These are phyloP conservation scores for Pseudonitzschia pungens DNA, from an alignment of 108 stramenopile genomes.

Conservation along the genomic window DNA sequence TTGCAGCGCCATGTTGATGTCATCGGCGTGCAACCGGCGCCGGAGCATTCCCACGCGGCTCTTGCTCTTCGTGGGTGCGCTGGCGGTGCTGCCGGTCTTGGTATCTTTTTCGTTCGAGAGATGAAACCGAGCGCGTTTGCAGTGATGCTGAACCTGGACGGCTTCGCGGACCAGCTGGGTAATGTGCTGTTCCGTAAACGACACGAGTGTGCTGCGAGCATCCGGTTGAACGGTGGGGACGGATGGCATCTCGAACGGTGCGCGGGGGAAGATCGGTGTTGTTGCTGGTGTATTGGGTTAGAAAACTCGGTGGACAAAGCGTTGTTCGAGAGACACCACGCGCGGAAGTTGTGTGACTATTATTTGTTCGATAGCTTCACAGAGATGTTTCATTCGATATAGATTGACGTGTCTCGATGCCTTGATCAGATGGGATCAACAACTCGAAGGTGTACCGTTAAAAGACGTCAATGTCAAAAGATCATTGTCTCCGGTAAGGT, in stretches of 20 bases:
- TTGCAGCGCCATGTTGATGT: slow-evolving; percentile 82
- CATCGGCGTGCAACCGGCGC: slow-evolving; percentile 74
- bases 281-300: too few relatives aligned
- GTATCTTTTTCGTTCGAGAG: slow-evolving; percentile 23
- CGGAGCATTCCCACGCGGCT: slow-evolving; percentile 29
- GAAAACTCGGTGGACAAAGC: too few relatives aligned
- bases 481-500: too few relatives aligned
- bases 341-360: too few relatives aligned
- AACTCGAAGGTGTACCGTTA: too few relatives aligned
- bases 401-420: too few relatives aligned
- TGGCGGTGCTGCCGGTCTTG: slow-evolving; percentile 4
- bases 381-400: too few relatives aligned
- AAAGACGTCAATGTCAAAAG: too few relatives aligned
- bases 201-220: slow-evolving; percentile 38
- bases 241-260: slow-evolving; percentile 3
- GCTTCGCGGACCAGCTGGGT: slow-evolving; percentile 73
- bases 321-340: too few relatives aligned
- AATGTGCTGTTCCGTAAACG: slow-evolving; percentile 72
- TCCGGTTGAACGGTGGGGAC: slow-evolving; percentile 20
- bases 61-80: slow-evolving; percentile 1
- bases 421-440: too few relatives aligned
- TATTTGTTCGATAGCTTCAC: too few relatives aligned
- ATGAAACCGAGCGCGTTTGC: slow-evolving; percentile 63
- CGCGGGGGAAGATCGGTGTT: background rate
- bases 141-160: slow-evolving; percentile 70